These are phyloP conservation scores for Globisporangium emineosum DNA, from an alignment of 352 stramenopile genomes.

Conservation along the genomic window DNA sequence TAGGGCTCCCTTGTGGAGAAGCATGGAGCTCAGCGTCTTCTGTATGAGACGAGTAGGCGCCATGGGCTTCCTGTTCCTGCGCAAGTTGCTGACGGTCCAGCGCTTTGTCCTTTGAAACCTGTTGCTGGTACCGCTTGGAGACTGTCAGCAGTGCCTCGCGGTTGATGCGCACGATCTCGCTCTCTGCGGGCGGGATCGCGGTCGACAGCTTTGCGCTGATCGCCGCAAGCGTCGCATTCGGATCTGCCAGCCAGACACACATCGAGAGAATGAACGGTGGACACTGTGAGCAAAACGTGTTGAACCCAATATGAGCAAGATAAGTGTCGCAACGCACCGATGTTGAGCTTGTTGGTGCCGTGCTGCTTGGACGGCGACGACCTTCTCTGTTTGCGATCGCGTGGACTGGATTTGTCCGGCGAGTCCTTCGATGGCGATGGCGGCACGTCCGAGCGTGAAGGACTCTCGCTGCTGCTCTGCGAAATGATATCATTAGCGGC, in stretches of 20 bases:
- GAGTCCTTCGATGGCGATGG: neutral
- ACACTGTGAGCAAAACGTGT: neutral
- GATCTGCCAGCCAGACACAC: constrained; percentile 26
- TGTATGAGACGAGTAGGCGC: neutral
- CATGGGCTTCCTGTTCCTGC: constrained; percentile 5
- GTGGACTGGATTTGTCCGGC: neutral
- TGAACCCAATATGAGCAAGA: no score
- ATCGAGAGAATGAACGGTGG: neutral
- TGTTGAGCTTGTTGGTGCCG: constrained; percentile 31
- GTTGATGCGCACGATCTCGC: constrained; percentile 72
- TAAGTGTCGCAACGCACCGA: constrained; percentile 22
- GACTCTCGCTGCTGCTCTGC: neutral
- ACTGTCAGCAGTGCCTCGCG: constrained; percentile 34
- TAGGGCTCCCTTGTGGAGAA: constrained; percentile 14
- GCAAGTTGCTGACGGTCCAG: neutral
- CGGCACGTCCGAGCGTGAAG: neutral
- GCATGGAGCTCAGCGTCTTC: neutral
- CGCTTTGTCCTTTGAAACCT: constrained; percentile 11
- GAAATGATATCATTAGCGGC: neutral
- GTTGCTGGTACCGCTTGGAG: constrained; percentile 20
- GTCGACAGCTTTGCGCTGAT: constrained; percentile 61
- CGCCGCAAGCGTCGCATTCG: constrained; percentile 41
- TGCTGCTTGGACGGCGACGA: constrained; percentile 22
- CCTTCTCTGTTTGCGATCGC: constrained; percentile 5
- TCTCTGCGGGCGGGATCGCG: constrained; percentile 53